A percentile compares a stretch with the other conserved stretches of the same genome.
Conservation (phyloP, 495 filamentous ascomycete species). For the Penicillium coprophilum region DNA sequence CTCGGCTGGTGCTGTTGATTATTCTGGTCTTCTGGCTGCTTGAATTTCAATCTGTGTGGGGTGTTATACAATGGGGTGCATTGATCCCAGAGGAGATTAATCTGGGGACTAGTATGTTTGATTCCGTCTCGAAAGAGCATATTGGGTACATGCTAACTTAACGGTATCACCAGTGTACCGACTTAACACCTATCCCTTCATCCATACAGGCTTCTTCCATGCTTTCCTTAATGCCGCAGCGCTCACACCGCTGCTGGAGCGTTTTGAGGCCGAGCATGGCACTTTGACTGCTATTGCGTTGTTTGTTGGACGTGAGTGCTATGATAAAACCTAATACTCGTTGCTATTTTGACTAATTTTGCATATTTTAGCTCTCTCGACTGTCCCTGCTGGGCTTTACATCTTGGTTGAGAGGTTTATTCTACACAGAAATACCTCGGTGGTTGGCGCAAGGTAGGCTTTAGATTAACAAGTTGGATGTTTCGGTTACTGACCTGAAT, state of each 20-base stretch:
- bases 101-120: slow-evolving; percentile 68
- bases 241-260: slow-evolving; percentile 78
- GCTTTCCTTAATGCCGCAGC: slow-evolving; percentile 74
- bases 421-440: slow-evolving; percentile 61
- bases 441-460: slow-evolving; percentile 81
- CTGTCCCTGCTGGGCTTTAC: slow-evolving; percentile 72
- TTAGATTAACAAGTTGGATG: not conserved
- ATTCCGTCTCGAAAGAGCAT: not conserved
- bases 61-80: slow-evolving; percentile 70
- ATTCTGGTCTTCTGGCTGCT: slow-evolving; percentile 69
- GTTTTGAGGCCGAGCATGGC: slow-evolving; percentile 92
- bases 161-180: slow-evolving; percentile 74
- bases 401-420: slow-evolving; percentile 66
- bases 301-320: slow-evolving; percentile 84
- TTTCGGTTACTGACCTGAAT: slow-evolving; percentile 13
- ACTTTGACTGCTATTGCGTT: slow-evolving; percentile 80
- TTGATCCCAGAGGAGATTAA: slow-evolving; percentile 74
- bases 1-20: slow-evolving; percentile 67
- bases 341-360: slow-evolving; percentile 16
- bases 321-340: not conserved
- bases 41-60: slow-evolving; percentile 63
- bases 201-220: slow-evolving; percentile 80
- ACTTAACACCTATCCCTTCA: slow-evolving; percentile 86
- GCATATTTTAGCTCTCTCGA: slow-evolving; percentile 63
- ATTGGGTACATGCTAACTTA: slow-evolving; percentile 8